Percentiles rank a stretch among this genome's conserved stretches.
phyloP scores from a whole-genome alignment of 805 yeast genomes.

The Saccharomycopsis selenospora region DNA sequence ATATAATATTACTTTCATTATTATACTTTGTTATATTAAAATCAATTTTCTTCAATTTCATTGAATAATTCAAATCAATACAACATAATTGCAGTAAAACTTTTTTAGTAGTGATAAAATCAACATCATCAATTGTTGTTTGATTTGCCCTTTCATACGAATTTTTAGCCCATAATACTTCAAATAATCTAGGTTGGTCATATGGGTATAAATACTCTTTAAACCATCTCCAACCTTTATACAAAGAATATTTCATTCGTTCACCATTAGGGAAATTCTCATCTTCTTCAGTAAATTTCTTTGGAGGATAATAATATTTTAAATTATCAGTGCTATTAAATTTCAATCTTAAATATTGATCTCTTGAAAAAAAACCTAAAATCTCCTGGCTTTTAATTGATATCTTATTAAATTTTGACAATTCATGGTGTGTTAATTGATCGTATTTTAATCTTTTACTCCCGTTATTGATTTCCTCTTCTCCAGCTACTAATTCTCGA shows the following conservation, averaged over 20 bases:
- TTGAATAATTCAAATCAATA: too few relatives aligned
- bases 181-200: neutral
- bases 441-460: neutral
- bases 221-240: neutral
- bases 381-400: too few relatives aligned
- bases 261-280: neutral
- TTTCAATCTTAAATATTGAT: neutral
- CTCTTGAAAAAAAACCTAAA: neutral
- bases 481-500: neutral
- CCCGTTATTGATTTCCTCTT: neutral
- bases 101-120: neutral
- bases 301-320: neutral
- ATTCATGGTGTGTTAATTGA: too few relatives aligned
- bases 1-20: neutral
- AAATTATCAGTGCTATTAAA: neutral
- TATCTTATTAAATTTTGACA: too few relatives aligned
- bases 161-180: neutral
- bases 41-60: neutral
- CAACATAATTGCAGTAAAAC: neutral
- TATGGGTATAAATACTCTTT: neutral
- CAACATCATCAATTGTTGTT: neutral
- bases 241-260: neutral
- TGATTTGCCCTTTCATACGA: neutral
- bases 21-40: neutral
- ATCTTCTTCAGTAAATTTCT: neutral